These are phyloP conservation scores for Eragrostis nindensis DNA, from an alignment of 176 grass and related monocot genomes.

Conservation along the genomic window DNA sequence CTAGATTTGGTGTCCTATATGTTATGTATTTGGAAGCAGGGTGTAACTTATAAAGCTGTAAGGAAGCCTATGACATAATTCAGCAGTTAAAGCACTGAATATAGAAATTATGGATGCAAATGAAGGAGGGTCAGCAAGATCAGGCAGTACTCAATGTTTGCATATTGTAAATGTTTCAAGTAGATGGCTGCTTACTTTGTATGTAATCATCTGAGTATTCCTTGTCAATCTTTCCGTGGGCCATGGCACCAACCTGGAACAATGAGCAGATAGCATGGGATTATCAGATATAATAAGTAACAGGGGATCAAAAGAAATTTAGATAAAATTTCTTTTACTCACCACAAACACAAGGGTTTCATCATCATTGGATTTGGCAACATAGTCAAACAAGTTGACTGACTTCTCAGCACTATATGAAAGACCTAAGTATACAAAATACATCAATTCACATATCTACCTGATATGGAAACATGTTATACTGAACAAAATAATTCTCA, in stretches of 20 bases:
- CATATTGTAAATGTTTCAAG: neutral
- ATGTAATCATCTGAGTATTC: constrained; percentile 86
- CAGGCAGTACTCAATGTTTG: neutral
- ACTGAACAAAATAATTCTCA: constrained; percentile 30
- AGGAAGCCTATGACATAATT: neutral
- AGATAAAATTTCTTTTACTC: constrained; percentile 38
- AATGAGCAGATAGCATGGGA: constrained; percentile 23
- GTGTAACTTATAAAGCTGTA: neutral
- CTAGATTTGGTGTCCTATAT: no score
- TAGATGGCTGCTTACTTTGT: constrained; percentile 65
- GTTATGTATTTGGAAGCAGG: no score
- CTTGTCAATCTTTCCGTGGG: constrained; percentile 84
- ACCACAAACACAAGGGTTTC: constrained; percentile 82
- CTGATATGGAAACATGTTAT: constrained; percentile 10
- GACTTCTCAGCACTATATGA: constrained; percentile 86
- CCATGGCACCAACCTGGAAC: constrained; percentile 92
- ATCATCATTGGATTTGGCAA: constrained; percentile 74
- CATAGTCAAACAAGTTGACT: constrained; percentile 84
- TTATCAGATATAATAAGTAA: constrained; percentile 1
- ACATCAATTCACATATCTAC: constrained; percentile 23
- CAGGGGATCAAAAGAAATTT: constrained; percentile 20
- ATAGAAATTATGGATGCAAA: neutral
- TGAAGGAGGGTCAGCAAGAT: neutral
- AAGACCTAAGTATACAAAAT: constrained; percentile 64
- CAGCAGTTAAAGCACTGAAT: neutral